A percentile compares a stretch with the other conserved stretches of the same genome.
Evolutionary conservation across 2,329 filamentous ascomycete species (phyloP).

Genomic region (Trichoderma sp.): DNA sequence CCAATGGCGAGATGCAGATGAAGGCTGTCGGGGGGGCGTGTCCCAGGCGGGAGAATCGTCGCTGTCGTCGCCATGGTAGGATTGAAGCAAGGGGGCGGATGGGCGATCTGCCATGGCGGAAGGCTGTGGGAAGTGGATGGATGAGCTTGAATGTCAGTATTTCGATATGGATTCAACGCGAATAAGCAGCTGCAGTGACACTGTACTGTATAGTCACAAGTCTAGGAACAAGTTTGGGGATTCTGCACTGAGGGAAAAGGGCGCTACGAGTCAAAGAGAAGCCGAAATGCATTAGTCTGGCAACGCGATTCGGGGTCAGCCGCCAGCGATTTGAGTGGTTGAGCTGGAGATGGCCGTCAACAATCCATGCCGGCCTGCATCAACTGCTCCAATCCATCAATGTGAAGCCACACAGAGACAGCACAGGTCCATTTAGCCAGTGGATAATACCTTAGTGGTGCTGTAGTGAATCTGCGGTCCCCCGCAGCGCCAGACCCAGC

Average conservation of each 20-base stretch:
- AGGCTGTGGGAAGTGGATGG: not conserved
- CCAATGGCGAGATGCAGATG: not conserved
- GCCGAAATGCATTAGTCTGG: not conserved
- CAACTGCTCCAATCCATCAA: not conserved
- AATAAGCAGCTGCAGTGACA: not conserved
- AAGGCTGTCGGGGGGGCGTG: not conserved
- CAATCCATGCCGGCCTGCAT: not conserved
- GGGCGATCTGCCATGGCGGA: constrained; percentile 3
- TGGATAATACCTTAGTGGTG: too few species aligned
- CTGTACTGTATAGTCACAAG: not conserved
- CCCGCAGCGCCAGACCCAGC: not conserved
- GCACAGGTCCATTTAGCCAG: not conserved
- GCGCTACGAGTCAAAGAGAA: not conserved
- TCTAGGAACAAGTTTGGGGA: not conserved
- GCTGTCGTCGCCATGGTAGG: not conserved
- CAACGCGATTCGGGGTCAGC: not conserved
- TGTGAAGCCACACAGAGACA: not conserved
- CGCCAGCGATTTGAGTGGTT: not conserved
- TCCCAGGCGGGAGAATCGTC: not conserved
- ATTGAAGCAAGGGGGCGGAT: constrained; percentile 12
- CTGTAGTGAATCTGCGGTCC: not conserved
- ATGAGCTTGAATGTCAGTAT: not conserved
- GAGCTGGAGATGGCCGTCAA: not conserved
- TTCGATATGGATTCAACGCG: not conserved
- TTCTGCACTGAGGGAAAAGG: not conserved